Conservation (phyloP, 352 stramenopile genomes). For the Globisporangium abappressorium region DNA sequence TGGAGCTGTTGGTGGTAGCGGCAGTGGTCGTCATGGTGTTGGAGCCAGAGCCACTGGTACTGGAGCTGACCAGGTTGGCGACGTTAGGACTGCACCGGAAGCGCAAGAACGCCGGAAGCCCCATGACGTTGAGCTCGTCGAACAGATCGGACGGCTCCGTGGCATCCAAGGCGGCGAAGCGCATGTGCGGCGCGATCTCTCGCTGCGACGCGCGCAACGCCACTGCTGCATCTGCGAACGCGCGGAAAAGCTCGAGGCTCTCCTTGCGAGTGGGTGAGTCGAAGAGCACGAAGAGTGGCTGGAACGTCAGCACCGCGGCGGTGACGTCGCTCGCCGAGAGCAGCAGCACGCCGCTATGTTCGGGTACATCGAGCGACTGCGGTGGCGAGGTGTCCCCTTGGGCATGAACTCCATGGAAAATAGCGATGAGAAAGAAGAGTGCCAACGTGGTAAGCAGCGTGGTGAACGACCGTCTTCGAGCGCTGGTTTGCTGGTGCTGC, state of each 20-base stretch:
- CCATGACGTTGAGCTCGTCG: slow-evolving; percentile 19
- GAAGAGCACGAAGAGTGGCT: slow-evolving; percentile 43
- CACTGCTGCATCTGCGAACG: slow-evolving; percentile 33
- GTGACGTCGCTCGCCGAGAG: slow-evolving; percentile 24
- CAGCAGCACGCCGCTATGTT: slow-evolving; percentile 30
- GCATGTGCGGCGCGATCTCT: slow-evolving; percentile 15
- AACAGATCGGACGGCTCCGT: slow-evolving; percentile 13
- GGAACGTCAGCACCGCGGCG: slow-evolving; percentile 16
- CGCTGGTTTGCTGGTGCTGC: neutral
- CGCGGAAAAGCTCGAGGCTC: slow-evolving; percentile 25
- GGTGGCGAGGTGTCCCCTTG: neutral
- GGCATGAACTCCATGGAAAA: neutral
- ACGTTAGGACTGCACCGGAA: slow-evolving; percentile 26
- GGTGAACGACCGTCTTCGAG: neutral
- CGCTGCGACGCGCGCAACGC: slow-evolving; percentile 21
- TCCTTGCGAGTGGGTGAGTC: slow-evolving; percentile 29
- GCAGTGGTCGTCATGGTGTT: neutral
- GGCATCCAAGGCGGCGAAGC: slow-evolving; percentile 30
- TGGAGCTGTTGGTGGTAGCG: neutral
- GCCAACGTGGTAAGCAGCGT: neutral
- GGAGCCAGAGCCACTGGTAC: neutral
- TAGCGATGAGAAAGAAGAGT: neutral
- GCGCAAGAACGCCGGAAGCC: slow-evolving; percentile 29
- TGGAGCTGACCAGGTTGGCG: neutral
- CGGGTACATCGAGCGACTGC: slow-evolving; percentile 8